These are phyloP conservation scores for Phytophthora palmivora DNA, from an alignment of 352 stramenopile species.

Conservation along the genomic window DNA sequence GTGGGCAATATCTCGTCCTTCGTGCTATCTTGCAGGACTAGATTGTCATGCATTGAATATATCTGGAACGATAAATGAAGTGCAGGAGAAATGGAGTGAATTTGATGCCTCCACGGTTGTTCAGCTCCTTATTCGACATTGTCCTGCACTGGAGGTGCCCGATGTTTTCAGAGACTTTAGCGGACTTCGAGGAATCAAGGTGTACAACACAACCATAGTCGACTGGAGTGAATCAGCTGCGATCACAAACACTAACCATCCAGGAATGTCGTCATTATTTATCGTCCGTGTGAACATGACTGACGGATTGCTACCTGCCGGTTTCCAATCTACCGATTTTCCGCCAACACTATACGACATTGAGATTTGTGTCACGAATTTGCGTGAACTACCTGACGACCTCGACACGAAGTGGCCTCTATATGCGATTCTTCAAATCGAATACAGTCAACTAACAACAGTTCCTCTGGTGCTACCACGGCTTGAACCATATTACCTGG, in stretches of 20 bases:
- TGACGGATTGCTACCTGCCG: slow-evolving; percentile 33
- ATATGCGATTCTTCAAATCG: slow-evolving; percentile 18
- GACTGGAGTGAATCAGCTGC: slow-evolving; percentile 36
- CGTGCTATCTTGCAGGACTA: slow-evolving; percentile 39
- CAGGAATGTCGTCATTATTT: slow-evolving; percentile 33
- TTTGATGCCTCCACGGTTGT: slow-evolving; percentile 33
- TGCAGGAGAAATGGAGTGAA: slow-evolving; percentile 17
- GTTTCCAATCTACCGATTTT: slow-evolving; percentile 41
- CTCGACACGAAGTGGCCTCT: slow-evolving; percentile 39
- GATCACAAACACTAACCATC: slow-evolving; percentile 24
- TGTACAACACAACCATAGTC: slow-evolving; percentile 47
- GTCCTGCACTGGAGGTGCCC: slow-evolving; percentile 32
- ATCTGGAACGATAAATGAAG: slow-evolving; percentile 15
- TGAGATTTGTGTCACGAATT: slow-evolving; percentile 46
- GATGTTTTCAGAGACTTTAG: slow-evolving; percentile 25
- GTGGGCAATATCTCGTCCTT: slow-evolving; percentile 32
- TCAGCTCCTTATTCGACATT: slow-evolving; percentile 44
- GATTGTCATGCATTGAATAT: slow-evolving; percentile 32
- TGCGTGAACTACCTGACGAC: slow-evolving; percentile 33
- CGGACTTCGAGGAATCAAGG: slow-evolving; percentile 38
- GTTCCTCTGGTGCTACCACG: slow-evolving; percentile 21
- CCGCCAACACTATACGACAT: slow-evolving; percentile 37
- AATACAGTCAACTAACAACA: slow-evolving; percentile 21
- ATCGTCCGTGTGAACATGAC: slow-evolving; percentile 46
- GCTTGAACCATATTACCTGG: slow-evolving; percentile 23